Base-by-base conservation (phyloP, 257 asterid genomes). In the Echites panduratus region DNA sequence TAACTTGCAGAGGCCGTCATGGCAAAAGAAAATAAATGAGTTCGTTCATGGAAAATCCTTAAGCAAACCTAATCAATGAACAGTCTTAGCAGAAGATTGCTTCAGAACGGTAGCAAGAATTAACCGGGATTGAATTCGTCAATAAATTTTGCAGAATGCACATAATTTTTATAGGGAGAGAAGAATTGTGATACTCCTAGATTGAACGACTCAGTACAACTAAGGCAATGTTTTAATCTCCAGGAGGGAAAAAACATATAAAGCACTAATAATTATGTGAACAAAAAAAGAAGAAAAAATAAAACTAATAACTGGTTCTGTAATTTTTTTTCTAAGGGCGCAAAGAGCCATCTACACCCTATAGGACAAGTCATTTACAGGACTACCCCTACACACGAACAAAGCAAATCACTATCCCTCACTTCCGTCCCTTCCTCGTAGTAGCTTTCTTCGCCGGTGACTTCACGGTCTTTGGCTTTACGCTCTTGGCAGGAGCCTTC, bases 401-500 rank as follows among this genome's bases (percentile, higher is more conserved):
- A 8, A 11, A 77, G n/a, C 20, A 58, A 45, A 11, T 29, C 57
- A 19, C 29, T 43, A 20, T 77, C 63, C 10, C 5, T 85, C 85
- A 84, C 82, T 87, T 85, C 77, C 63, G 84, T 26, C 89, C 90
- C 72, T 29, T 79, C 81, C 76, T 75, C 81, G 22, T 64, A 75
- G 73, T 17, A 20, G 80, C 50, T 17, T 71, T 76, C 66, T 49
- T 68, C 19, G 67, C 20, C 19, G 88, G 73, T 52, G 84, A 81
- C 10, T 44, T 56, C n/a, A 79, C 78, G n/a, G 79, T 54, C 72
- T 40, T 73, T 35, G 73, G 73, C 48, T 69, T 69, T 8, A 38
- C 80, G 9, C 49, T 64, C 72, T 77, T 71, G 0, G 75, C 76
- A 16, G 80, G 76, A 6, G 80, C 73, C 66, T 77, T 77, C 69